Evolutionary conservation across 169 alveolate species (phyloP).

Genomic region (Plasmodium gaboni): DNA sequence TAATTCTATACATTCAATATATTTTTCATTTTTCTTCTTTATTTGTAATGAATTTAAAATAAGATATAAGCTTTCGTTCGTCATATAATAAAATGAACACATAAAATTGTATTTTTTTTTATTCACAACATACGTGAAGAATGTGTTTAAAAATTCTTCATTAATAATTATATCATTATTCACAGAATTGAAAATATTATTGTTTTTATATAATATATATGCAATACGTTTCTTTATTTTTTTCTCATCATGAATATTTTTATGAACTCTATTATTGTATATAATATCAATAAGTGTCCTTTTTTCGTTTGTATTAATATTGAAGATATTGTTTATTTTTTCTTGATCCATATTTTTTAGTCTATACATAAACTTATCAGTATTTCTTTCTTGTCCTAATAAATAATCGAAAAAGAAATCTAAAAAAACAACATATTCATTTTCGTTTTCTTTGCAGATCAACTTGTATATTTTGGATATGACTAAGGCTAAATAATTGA

Average conservation of each 20-base stretch:
- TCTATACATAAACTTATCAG: conserved; percentile 8
- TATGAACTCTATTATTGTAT: conserved; percentile 17
- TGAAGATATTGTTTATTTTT: background rate
- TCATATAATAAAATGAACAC: conserved; percentile 30
- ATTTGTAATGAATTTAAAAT: conserved; percentile 37
- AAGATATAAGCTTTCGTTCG: conserved; percentile 48
- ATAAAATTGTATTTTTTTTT: conserved; percentile 17
- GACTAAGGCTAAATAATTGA: conserved; percentile 40
- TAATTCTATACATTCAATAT: conserved; percentile 29
- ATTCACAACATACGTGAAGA: conserved; percentile 8
- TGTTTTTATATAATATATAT: conserved; percentile 51
- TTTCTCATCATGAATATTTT: conserved; percentile 1
- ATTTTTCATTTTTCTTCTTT: conserved; percentile 30
- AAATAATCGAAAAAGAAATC: conserved; percentile 48
- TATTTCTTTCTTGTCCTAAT: conserved; percentile 42
- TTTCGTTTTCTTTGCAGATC: conserved; percentile 20
- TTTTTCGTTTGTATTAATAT: conserved; percentile 26
- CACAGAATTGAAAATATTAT: conserved; percentile 5
- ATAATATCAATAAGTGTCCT: conserved; percentile 19
- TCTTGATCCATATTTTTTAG: background rate
- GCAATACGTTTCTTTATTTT: conserved; percentile 62
- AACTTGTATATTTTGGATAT: conserved; percentile 18
- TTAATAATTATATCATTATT: conserved; percentile 42
- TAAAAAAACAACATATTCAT: conserved; percentile 19
- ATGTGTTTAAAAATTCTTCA: conserved; percentile 18